Conservation (phyloP, 164 flowering plant genomes). For the grape (Vitis vinifera) region DNA sequence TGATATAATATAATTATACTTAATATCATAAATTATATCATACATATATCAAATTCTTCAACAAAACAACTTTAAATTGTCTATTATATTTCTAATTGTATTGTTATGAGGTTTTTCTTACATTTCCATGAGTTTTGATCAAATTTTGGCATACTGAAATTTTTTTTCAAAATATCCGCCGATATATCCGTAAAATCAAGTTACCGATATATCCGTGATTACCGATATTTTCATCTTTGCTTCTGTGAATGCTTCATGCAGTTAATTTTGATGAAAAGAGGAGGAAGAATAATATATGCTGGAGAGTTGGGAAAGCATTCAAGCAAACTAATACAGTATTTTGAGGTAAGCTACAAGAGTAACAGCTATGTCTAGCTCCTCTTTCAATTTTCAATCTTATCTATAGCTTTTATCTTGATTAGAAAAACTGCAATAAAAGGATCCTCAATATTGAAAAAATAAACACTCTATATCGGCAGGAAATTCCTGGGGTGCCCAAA, state of each 20-base stretch:
- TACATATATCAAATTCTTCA: too few relatives aligned
- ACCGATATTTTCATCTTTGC: too few relatives aligned
- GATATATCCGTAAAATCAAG: too few relatives aligned
- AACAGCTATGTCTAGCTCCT: not conserved
- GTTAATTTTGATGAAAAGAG: slow-evolving; percentile 40
- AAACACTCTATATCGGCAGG: slow-evolving; percentile 15
- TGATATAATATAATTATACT: too few relatives aligned
- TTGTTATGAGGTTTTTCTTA: too few relatives aligned
- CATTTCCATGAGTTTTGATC: too few relatives aligned
- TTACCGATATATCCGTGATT: too few relatives aligned
- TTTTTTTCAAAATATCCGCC: too few relatives aligned
- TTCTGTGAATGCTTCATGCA: slow-evolving; percentile 13
- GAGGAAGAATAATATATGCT: slow-evolving; percentile 38
- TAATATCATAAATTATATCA: too few relatives aligned
- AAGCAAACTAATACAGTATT: slow-evolving; percentile 31
- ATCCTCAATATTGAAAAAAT: not conserved
- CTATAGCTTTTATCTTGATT: not conserved
- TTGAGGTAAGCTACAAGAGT: slow-evolving; percentile 23
- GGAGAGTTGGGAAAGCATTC: slow-evolving; percentile 38
- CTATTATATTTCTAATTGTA: too few relatives aligned
- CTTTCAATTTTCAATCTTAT: not conserved
- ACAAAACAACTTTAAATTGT: too few relatives aligned
- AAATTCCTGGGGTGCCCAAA: slow-evolving; percentile 37
- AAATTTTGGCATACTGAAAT: too few relatives aligned
- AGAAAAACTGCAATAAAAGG: not conserved